Evolutionary conservation across 2,329 filamentous ascomycete genomes (phyloP).

Genomic region (Hymenoscyphus fructigenus): DNA sequence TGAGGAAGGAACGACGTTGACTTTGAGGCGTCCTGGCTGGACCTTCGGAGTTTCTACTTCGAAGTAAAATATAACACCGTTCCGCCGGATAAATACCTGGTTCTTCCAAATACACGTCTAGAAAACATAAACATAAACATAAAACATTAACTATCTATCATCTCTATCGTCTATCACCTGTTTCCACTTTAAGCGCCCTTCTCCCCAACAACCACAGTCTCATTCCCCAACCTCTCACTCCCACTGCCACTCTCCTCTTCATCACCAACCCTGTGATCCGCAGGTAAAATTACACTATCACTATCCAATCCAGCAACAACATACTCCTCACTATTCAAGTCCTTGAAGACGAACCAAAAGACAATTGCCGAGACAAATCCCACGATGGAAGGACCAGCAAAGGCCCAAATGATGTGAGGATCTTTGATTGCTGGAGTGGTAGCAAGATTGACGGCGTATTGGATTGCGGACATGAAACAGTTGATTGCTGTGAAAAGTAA

Average conservation of each 20-base stretch:
- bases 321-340: constrained; percentile 49
- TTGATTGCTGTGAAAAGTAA: constrained; percentile 40
- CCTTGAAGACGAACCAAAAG: constrained; percentile 48
- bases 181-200: neutral
- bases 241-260: neutral
- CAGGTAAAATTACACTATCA: neutral
- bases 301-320: constrained; percentile 5
- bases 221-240: neutral
- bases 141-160: neutral
- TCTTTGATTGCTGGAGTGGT: constrained; percentile 48
- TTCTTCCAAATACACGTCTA: neutral
- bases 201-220: neutral
- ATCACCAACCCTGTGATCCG: neutral
- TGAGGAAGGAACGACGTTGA: no score
- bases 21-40: no score
- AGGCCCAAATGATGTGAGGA: constrained; percentile 51
- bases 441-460: constrained; percentile 47
- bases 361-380: constrained; percentile 45
- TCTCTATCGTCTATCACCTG: neutral
- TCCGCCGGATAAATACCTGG: no score
- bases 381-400: constrained; percentile 48
- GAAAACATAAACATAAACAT: neutral
- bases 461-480: constrained; percentile 47
- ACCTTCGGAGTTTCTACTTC: no score
- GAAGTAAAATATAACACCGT: no score